Evolutionary conservation across 1,139 yeast genomes (phyloP), one percentile per base, ranked within the genome.

Genomic region (Blastobotrys elegans): DNA sequence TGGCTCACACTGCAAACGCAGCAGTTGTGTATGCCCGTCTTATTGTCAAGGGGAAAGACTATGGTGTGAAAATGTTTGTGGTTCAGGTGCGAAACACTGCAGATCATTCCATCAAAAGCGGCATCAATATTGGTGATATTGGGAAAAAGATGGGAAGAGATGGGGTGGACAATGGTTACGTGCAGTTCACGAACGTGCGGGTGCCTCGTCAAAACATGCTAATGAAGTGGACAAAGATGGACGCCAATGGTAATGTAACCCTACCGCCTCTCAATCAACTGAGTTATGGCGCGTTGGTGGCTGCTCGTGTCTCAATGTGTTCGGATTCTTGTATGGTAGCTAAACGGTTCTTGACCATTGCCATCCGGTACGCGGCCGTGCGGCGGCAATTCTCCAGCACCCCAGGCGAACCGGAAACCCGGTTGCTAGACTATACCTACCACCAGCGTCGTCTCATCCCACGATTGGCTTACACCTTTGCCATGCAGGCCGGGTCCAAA

Each of bases 121-220:
- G 96, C 58, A 73, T 89, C 51, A 71, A 88, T 39, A 76, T 87
- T 53, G 96, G 96, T 55, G 97, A 89, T 66, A 86, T 89, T 65
- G 97, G 97, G 54, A 80, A 87, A 55, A 89, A 89, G 69, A 87
- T 88, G 95, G 96, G 96, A 48, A 78, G 89, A 61, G 86, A 81
- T 59, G 71, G 71, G 40, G 64, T 68, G 56, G 96, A 89, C 66
- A 89, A 89, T 64, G 96, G 96, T 51, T 89, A 96, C 96, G 87
- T 89, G 62, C 96, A 87, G 69, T 89, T 85, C 67, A 73, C 86
- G 48, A 73, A 79, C 57, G 96, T 88, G 44, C 77, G 83, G 53
- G 82, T 89, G 54, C 96, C 96, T 48, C 76, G 92, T 56, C 84
- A 77, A 65, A 84, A 75, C 66, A 80, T 89, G 94, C 72, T 89